Conservation (phyloP, 192 early-diverging fungal species). For the Dissophora ornata region DNA sequence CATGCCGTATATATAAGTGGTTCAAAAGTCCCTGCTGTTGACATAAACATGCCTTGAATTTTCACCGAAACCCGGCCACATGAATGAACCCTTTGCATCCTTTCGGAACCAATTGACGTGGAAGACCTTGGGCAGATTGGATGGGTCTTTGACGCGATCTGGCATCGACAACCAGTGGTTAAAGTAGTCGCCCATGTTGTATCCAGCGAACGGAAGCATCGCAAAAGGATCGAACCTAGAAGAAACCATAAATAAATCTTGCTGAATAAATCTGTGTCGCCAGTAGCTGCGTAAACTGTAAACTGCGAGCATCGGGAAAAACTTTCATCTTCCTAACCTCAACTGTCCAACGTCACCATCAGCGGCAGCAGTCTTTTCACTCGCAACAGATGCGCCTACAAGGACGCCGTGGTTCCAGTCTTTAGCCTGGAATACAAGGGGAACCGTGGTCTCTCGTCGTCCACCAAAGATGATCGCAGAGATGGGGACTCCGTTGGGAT, state of each 20-base stretch:
- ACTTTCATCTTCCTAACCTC: too few species aligned
- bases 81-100: conserved; percentile 32
- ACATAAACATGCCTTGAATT: conserved; percentile 47
- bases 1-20: too few species aligned
- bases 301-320: too few species aligned
- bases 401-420: conserved; percentile 53
- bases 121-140: conserved; percentile 43
- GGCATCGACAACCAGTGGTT: conserved; percentile 53
- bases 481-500: conserved; percentile 51
- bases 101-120: conserved; percentile 56
- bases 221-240: conserved; percentile 50
- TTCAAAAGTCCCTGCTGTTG: too few species aligned
- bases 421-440: conserved; percentile 48
- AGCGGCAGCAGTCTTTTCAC: conserved; percentile 52
- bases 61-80: conserved; percentile 52
- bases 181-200: conserved; percentile 55
- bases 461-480: conserved; percentile 54
- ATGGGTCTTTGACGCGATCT: conserved; percentile 35
- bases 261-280: background rate
- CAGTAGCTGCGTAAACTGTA: background rate
- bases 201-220: conserved; percentile 52
- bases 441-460: conserved; percentile 42
- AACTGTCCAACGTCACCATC: conserved; percentile 49
- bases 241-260: background rate
- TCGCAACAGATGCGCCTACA: conserved; percentile 45